Base-by-base conservation (phyloP, 805 yeast species). In the Suhomyces tanzawaensis region DNA sequence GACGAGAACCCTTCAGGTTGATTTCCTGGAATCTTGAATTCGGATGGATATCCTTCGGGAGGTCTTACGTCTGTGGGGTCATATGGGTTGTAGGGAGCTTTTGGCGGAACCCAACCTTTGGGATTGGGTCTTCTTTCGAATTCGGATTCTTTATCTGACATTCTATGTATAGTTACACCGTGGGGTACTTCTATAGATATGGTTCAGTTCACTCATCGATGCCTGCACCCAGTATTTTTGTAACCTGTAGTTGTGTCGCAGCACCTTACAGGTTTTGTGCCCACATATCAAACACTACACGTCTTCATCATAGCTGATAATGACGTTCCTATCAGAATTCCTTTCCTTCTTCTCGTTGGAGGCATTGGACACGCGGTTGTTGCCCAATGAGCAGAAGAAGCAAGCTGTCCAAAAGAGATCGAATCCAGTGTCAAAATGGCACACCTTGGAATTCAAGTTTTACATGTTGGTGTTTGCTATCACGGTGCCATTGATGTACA, bases 31-130 rank as follows among this genome's bases (percentile, higher is more conserved):
- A 81, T 62, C 40, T 75, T 70, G 64, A 72, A 87, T 57, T 86
- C 95, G 18, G 89, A 81, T 1, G 95, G 95, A 47, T 87, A 86
- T 2, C 95, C 95, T 53, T 81, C 80, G 0, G 95, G 76, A 0
- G 95, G 95, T 32, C 95, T 69, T 28, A 66, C 55, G 53, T 86
- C 95, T 1, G 75, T 62, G 0, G 90, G 84, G 53, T 86, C 95
- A 52, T 80, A 87, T 5, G 95, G 95, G 51, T 86, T 86, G 56
- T 85, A 87, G 1, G 93, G 93, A 1, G 90, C 91, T 45, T 72
- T 77, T 7, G 95, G 95, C 1, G 80, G 85, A 0, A 74, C 73
- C 93, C 93, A 84, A 0, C 88, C 89, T 5, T 75, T 74, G 2
- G 93, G 90, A 49, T 84, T 80, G 3, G 90, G 83, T 39, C 86